Percentiles rank a stretch among this genome's conserved stretches.
Evolutionary conservation across 192 early-diverging fungal species (phyloP).

Genomic region (Chytriomyces hyalinus): DNA sequence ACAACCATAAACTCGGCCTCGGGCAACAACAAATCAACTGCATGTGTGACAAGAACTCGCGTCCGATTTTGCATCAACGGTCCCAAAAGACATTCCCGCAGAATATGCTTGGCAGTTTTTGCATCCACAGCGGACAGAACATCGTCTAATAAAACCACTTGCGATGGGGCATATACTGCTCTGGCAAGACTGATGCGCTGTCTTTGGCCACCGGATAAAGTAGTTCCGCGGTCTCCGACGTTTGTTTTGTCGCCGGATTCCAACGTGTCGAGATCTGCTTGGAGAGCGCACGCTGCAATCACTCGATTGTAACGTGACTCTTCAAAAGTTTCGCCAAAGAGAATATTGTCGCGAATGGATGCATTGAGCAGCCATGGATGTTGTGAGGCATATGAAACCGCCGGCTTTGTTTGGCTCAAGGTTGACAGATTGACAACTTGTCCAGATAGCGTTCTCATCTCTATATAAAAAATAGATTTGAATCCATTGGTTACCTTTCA

Average conservation of each 20-base stretch:
- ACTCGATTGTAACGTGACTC: constrained; percentile 74
- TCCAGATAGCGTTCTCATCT: constrained; percentile 25
- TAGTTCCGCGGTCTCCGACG: constrained; percentile 45
- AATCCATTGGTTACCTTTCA: neutral
- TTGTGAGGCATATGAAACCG: constrained; percentile 77
- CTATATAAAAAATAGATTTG: neutral
- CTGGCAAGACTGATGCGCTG: constrained; percentile 54
- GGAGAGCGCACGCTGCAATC: constrained; percentile 72
- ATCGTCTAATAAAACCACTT: constrained; percentile 79
- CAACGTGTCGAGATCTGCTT: constrained; percentile 76
- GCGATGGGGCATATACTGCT: constrained; percentile 69
- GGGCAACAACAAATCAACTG: constrained; percentile 32
- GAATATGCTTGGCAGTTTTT: constrained; percentile 83
- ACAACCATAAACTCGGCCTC: constrained; percentile 38
- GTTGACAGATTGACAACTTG: neutral
- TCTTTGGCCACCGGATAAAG: constrained; percentile 46
- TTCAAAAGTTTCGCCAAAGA: constrained; percentile 78
- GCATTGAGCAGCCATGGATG: constrained; percentile 55
- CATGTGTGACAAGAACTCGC: constrained; percentile 82
- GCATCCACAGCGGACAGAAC: constrained; percentile 88
- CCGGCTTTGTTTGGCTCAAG: neutral
- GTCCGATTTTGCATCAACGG: constrained; percentile 62
- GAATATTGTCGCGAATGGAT: constrained; percentile 65
- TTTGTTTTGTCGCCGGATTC: constrained; percentile 71
- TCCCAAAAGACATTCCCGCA: constrained; percentile 69